A percentile compares a stretch with the other conserved stretches of the same genome.
Evolutionary conservation across 176 grass and related monocot genomes (phyloP).

Genomic region (Phoenix dactylifera): DNA sequence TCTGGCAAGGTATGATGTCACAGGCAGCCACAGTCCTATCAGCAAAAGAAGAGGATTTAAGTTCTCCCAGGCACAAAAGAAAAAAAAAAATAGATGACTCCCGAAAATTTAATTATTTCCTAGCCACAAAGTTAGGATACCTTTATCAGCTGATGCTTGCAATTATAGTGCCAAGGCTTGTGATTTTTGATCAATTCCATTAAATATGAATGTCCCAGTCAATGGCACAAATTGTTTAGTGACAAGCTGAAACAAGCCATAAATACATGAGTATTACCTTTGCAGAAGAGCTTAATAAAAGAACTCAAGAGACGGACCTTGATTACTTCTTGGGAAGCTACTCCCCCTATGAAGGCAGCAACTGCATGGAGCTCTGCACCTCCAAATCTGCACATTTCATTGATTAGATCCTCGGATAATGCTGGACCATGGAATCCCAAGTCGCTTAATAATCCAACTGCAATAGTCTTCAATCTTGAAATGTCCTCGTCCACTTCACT

Average conservation of each 20-base stretch:
- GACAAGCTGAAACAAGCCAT: slow-evolving; percentile 42
- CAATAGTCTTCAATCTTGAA: slow-evolving; percentile 63
- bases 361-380: slow-evolving; percentile 71
- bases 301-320: slow-evolving; percentile 30
- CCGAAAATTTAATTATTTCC: too few relatives aligned
- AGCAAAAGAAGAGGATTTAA: too few relatives aligned
- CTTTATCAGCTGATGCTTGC: slow-evolving; percentile 1
- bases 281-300: too few relatives aligned
- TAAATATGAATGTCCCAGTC: slow-evolving; percentile 68
- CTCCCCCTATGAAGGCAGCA: slow-evolving; percentile 74
- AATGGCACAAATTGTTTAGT: slow-evolving; percentile 89
- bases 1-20: too few relatives aligned
- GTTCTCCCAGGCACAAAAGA: too few relatives aligned
- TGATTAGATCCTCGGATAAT: slow-evolving; percentile 62
- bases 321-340: slow-evolving; percentile 86
- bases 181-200: slow-evolving; percentile 91
- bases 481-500: slow-evolving; percentile 91
- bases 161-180: slow-evolving; percentile 58
- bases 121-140: too few relatives aligned
- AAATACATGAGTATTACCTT: background rate
- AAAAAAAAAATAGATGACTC: too few relatives aligned
- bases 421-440: slow-evolving; percentile 58
- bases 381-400: slow-evolving; percentile 85
- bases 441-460: slow-evolving; percentile 55
- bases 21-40: too few relatives aligned